Evolutionary conservation across 23 red algal species (phyloP).

Genomic region (Gracilaria caudata): DNA sequence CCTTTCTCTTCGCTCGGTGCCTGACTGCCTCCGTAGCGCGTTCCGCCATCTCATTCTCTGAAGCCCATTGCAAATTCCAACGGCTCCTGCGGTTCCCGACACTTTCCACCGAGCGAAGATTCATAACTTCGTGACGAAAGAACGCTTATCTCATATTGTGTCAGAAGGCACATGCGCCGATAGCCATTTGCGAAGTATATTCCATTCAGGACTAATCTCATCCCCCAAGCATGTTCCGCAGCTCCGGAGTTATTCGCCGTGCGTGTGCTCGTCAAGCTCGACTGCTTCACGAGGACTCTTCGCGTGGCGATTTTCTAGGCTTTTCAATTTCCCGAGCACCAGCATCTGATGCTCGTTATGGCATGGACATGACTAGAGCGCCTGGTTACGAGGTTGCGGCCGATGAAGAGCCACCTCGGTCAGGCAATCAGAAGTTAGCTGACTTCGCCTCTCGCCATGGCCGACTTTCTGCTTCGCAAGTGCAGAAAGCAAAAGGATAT

Average conservation of each 20-base stretch:
- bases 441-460: conserved; percentile 68
- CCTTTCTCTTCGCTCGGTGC: neutral
- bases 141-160: neutral
- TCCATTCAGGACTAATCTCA: neutral
- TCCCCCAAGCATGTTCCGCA: conserved; percentile 20
- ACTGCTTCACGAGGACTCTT: conserved; percentile 65
- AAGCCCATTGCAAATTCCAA: neutral
- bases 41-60: neutral
- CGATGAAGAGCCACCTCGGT: conserved; percentile 49
- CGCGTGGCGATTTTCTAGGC: conserved; percentile 54
- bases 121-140: neutral
- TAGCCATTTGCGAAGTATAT: neutral
- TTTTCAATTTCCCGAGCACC: conserved; percentile 32
- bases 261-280: conserved; percentile 39
- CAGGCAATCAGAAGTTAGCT: conserved; percentile 58
- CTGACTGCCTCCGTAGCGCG: neutral
- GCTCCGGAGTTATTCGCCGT: conserved; percentile 24
- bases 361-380: conserved; percentile 69
- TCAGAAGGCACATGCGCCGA: neutral
- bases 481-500: conserved; percentile 51
- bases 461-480: conserved; percentile 48
- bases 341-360: conserved; percentile 47
- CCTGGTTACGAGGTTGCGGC: conserved; percentile 66
- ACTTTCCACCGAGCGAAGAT: neutral
- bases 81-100: no score